These are phyloP conservation scores for Punctularia strigosozonata DNA, from an alignment of 768 basidiomycete species.

Conservation along the genomic window DNA sequence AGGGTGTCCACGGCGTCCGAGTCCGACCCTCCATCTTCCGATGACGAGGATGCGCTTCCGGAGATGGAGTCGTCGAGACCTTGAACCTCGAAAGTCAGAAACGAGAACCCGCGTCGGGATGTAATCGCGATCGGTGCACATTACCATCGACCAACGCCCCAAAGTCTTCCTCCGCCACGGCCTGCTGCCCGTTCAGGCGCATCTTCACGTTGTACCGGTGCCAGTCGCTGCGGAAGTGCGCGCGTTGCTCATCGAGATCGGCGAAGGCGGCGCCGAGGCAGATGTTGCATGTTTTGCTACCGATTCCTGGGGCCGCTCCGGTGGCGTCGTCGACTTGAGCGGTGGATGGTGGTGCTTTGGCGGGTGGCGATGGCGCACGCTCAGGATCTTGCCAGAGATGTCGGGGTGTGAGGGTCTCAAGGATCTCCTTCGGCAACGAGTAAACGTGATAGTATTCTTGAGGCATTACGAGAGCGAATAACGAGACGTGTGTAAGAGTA, in stretches of 20 bases:
- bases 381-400: slow-evolving; percentile 31
- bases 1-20: slow-evolving; percentile 60
- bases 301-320: slow-evolving; percentile 27
- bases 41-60: slow-evolving; percentile 73
- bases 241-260: slow-evolving; percentile 71
- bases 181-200: slow-evolving; percentile 47
- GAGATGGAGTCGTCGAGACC: slow-evolving; percentile 83
- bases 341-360: slow-evolving; percentile 16
- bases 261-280: slow-evolving; percentile 60
- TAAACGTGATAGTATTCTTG: slow-evolving; percentile 62
- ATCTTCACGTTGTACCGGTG: slow-evolving; percentile 95
- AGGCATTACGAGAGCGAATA: no score
- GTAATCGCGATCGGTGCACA: no score
- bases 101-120: neutral
- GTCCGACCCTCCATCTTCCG: slow-evolving; percentile 40
- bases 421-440: slow-evolving; percentile 55
- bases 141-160: slow-evolving; percentile 77
- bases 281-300: slow-evolving; percentile 45
- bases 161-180: slow-evolving; percentile 64
- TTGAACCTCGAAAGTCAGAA: slow-evolving; percentile 14
- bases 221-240: slow-evolving; percentile 92
- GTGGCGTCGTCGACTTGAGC: no score
- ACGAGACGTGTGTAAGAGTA: no score
- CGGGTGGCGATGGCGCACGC: slow-evolving; percentile 19
- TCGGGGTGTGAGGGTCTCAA: slow-evolving; percentile 62